Conservation (phyloP, 1,284 basidiomycete species). For the Erythrobasidium hasegawianum region DNA sequence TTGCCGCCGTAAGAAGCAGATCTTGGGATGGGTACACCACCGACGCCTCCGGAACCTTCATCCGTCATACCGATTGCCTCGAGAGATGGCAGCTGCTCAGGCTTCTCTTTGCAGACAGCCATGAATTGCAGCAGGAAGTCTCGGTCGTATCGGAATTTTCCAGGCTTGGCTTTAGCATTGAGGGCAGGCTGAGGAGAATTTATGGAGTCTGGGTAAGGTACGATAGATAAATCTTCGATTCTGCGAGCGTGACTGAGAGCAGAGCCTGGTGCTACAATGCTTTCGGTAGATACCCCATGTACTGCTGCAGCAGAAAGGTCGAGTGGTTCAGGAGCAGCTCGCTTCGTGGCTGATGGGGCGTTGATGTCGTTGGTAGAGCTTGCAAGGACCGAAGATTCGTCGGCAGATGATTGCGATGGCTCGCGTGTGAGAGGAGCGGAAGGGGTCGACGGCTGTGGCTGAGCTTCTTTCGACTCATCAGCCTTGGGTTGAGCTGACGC, state of each 20-base stretch:
- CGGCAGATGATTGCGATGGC: conserved; percentile 33
- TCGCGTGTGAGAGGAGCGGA: neutral
- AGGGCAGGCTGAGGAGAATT: conserved; percentile 79
- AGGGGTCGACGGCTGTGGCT: neutral
- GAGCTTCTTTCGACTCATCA: conserved; percentile 11
- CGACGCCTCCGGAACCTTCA: conserved; percentile 52
- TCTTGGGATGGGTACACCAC: conserved; percentile 53
- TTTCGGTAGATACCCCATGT: conserved; percentile 40
- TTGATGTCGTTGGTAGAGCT: conserved; percentile 42
- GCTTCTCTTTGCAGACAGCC: conserved; percentile 90
- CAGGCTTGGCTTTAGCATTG: conserved; percentile 72
- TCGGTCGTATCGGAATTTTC: conserved; percentile 96
- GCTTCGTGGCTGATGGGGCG: conserved; percentile 37
- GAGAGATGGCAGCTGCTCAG: conserved; percentile 79
- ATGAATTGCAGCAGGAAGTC: conserved; percentile 98
- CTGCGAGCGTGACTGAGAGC: conserved; percentile 56
- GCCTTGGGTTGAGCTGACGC: conserved; percentile 32
- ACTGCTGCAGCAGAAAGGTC: conserved; percentile 37
- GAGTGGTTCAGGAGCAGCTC: conserved; percentile 33
- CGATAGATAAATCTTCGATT: conserved; percentile 74
- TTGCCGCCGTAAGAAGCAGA: conserved; percentile 54
- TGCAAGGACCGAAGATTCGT: conserved; percentile 37
- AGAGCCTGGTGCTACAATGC: conserved; percentile 41
- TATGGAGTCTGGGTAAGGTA: conserved; percentile 80
- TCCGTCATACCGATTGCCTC: conserved; percentile 85